phyloP scores from a whole-genome alignment of 495 filamentous ascomycete genomes.

The Lophium mytilinum region DNA sequence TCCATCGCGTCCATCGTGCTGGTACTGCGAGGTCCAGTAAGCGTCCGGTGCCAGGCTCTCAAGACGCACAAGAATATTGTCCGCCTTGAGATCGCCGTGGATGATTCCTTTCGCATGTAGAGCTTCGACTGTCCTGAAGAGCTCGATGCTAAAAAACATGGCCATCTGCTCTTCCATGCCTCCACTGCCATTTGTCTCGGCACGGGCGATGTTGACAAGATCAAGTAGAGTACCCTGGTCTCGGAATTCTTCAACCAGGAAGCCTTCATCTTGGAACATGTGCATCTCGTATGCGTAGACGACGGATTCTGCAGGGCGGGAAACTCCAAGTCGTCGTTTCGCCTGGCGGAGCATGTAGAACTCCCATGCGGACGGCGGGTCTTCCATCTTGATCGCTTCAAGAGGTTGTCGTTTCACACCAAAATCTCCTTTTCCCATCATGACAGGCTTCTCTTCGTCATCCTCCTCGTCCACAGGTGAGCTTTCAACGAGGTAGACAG shows the following conservation, averaged over 20 bases:
- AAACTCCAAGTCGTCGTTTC: slow-evolving; percentile 60
- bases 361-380: slow-evolving; percentile 83
- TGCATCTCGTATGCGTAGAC: slow-evolving; percentile 80
- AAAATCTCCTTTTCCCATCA: slow-evolving; percentile 38
- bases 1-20: slow-evolving; percentile 60
- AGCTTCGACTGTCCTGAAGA: slow-evolving; percentile 81
- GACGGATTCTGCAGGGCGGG: slow-evolving; percentile 64
- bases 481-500: slow-evolving; percentile 82
- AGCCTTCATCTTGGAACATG: slow-evolving; percentile 76
- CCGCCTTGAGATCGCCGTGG: slow-evolving; percentile 90
- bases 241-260: slow-evolving; percentile 78
- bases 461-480: slow-evolving; percentile 39
- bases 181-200: slow-evolving; percentile 49
- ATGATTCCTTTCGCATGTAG: slow-evolving; percentile 72
- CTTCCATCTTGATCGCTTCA: slow-evolving; percentile 90
- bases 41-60: slow-evolving; percentile 43
- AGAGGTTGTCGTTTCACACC: slow-evolving; percentile 45
- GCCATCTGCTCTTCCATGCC: slow-evolving; percentile 80
- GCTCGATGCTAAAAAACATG: slow-evolving; percentile 93
- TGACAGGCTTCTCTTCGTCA: slow-evolving; percentile 27
- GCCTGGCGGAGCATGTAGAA: slow-evolving; percentile 90
- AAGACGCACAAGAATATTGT: slow-evolving; percentile 88
- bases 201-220: slow-evolving; percentile 76
- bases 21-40: slow-evolving; percentile 52
- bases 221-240: slow-evolving; percentile 89